Evolutionary conservation across 108 stramenopile species (phyloP).

Genomic region (Nitzschia sp.): DNA sequence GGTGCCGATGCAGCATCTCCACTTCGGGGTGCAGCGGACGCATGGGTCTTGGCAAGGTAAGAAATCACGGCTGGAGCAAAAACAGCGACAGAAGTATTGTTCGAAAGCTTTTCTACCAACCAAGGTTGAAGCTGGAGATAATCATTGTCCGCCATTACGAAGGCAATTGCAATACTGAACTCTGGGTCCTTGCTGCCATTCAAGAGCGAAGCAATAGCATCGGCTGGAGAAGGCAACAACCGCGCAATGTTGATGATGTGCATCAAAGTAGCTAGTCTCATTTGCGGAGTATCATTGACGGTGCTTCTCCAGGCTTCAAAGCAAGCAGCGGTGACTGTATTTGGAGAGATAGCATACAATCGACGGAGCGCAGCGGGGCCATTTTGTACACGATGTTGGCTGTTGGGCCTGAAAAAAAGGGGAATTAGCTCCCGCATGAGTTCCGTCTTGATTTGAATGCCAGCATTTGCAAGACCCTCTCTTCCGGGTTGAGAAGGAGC

Average conservation of each 20-base stretch:
- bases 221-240: constrained; percentile 66
- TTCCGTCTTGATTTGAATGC: constrained; percentile 82
- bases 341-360: constrained; percentile 83
- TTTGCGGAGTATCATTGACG: constrained; percentile 46
- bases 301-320: constrained; percentile 88
- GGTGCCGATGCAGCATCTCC: constrained; percentile 36
- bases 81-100: constrained; percentile 30
- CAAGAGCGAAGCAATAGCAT: constrained; percentile 60
- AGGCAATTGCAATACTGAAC: constrained; percentile 78
- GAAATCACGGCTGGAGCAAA: constrained; percentile 62
- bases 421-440: constrained; percentile 91
- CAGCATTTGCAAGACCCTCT: constrained; percentile 55
- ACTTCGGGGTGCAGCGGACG: constrained; percentile 50
- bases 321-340: constrained; percentile 81
- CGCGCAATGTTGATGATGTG: constrained; percentile 81
- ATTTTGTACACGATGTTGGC: constrained; percentile 68
- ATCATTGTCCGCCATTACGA: constrained; percentile 84
- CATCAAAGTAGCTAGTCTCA: constrained; percentile 64
- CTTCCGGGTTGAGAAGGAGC: constrained; percentile 33
- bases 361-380: constrained; percentile 76
- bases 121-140: constrained; percentile 73
- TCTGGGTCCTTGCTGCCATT: constrained; percentile 81
- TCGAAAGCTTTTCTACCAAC: constrained; percentile 64
- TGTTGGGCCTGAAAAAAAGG: constrained; percentile 85
- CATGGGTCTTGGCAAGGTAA: constrained; percentile 64